Percentiles rank a stretch among this genome's conserved stretches.
These are phyloP conservation scores for Dioscorea alata DNA, from an alignment of 106 monocot genomes.

Conservation along the genomic window DNA sequence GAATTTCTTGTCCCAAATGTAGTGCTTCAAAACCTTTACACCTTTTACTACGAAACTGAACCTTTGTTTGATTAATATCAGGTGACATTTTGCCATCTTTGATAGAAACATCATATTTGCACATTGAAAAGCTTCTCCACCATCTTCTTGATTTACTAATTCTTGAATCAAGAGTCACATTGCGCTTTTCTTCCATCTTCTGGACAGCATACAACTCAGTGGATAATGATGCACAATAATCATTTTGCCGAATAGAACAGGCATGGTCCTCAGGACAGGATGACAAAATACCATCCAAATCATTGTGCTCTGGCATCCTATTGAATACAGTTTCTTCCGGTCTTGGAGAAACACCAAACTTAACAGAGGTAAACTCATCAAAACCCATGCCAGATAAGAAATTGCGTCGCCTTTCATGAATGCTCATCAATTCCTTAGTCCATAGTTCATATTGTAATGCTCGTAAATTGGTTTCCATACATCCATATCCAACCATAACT, in stretches of 20 bases:
- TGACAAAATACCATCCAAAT: conserved; percentile 9
- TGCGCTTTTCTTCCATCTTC: conserved; percentile 1
- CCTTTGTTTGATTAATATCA: conserved; percentile 35
- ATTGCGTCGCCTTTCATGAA: conserved; percentile 44
- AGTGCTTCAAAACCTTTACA: conserved; percentile 73
- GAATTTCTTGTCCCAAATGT: conserved; percentile 59
- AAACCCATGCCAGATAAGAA: conserved; percentile 40
- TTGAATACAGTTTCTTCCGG: conserved; percentile 1
- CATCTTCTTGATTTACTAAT: conserved; percentile 37
- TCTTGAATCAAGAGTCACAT: not conserved
- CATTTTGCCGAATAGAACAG: no score
- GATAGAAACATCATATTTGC: conserved; percentile 17
- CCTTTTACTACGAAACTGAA: conserved; percentile 35
- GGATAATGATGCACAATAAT: no score
- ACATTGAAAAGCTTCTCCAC: conserved; percentile 36
- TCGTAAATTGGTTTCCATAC: conserved; percentile 2
- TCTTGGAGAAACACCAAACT: not conserved
- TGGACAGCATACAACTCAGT: no score
- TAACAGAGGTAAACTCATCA: conserved; percentile 18
- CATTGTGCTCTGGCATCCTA: no score
- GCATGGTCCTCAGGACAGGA: conserved; percentile 18
- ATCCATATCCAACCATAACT: conserved; percentile 1
- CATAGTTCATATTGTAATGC: conserved; percentile 31
- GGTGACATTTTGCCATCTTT: conserved; percentile 11
- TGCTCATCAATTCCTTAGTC: conserved; percentile 35